Evolutionary conservation across 2,329 filamentous ascomycete species (phyloP).

Genomic region (Hymenoscyphus fraxineus): DNA sequence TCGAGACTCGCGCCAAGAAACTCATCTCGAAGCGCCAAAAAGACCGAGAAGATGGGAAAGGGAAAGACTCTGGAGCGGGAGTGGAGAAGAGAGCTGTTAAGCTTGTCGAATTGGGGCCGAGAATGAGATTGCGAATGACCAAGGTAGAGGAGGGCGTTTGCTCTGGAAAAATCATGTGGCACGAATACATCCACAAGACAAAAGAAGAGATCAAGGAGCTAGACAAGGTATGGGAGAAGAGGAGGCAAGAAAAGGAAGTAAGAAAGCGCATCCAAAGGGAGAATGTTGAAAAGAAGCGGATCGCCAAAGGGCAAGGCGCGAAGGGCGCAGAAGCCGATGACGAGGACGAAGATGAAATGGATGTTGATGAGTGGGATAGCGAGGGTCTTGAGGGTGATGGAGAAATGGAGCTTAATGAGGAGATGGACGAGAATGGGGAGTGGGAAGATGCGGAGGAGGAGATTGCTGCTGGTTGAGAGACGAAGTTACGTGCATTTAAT

Average conservation of each 20-base stretch:
- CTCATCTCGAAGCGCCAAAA: constrained; percentile 48
- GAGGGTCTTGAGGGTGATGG: constrained; percentile 35
- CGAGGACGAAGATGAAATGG: constrained; percentile 45
- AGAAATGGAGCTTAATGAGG: constrained; percentile 35
- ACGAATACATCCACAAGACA: constrained; percentile 87
- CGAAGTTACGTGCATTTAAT: constrained; percentile 1
- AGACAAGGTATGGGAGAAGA: constrained; percentile 78
- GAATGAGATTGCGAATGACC: constrained; percentile 82
- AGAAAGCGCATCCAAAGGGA: constrained; percentile 79
- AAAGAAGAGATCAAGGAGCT: constrained; percentile 72
- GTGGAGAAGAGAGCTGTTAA: constrained; percentile 82
- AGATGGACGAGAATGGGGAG: constrained; percentile 33
- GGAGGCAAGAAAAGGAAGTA: constrained; percentile 74
- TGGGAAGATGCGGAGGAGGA: constrained; percentile 36
- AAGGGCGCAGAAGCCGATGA: constrained; percentile 51
- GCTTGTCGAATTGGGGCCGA: constrained; percentile 84
- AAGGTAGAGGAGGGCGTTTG: constrained; percentile 97
- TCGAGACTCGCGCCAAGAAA: constrained; percentile 59
- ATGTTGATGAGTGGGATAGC: constrained; percentile 41
- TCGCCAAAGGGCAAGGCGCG: constrained; percentile 44
- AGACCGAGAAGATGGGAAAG: constrained; percentile 44
- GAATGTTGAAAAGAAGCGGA: constrained; percentile 84
- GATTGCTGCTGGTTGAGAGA: constrained; percentile 32
- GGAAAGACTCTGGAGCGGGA: constrained; percentile 36
- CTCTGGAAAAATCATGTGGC: constrained; percentile 91